Evolutionary conservation across 768 basidiomycete species (phyloP), one percentile per base, ranked within the genome.

Genomic region (Macrolepiota albuminosa): DNA sequence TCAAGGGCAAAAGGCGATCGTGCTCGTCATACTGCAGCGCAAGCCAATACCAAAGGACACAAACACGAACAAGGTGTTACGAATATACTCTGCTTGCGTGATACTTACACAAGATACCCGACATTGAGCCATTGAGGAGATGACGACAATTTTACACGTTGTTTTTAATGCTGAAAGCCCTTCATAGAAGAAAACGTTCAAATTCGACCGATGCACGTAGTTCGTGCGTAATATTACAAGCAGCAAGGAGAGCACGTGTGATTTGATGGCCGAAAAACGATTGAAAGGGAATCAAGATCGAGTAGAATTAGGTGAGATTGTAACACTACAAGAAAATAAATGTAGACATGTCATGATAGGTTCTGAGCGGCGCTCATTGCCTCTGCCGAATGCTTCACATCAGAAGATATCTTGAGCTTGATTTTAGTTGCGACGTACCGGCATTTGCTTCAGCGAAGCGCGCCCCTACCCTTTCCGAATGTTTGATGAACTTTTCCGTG

Each of bases 401-500:
- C 9, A 49, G 6, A 39, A n/a, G n/a, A 54, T 6, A 29, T 24
- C 21, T 16, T 48, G 21, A 29, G 5, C 1, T 9, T 13, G 18
- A 49, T n/a, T 11, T 34, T 11, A 2, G 33, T 42, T 18, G 21
- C 37, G 16, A 78, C 90, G 60, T 64, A 94, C 95, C 95, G 56
- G 93, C 93, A 68, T 94, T 96, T 62, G 89, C 76, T 71, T 96
- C 95, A 48, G 93, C 93, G 70, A 96, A 97, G 49, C 95, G 83
- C 33, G 93, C 88, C 6, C 93, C 93, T 16, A 96, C 89, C 54
- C 95, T 82, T 71, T 98, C 95, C 11, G 94, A 94, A 71, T 97
- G 93, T 72, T 97, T 97, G 69, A 98, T 76, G 79, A 97, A 98
- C 75, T 98, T 99, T 80, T 98, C 96, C 24, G 94, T 83, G 77